Conservation (phyloP, 441 rosid species). For the Jatropha podagrica region DNA sequence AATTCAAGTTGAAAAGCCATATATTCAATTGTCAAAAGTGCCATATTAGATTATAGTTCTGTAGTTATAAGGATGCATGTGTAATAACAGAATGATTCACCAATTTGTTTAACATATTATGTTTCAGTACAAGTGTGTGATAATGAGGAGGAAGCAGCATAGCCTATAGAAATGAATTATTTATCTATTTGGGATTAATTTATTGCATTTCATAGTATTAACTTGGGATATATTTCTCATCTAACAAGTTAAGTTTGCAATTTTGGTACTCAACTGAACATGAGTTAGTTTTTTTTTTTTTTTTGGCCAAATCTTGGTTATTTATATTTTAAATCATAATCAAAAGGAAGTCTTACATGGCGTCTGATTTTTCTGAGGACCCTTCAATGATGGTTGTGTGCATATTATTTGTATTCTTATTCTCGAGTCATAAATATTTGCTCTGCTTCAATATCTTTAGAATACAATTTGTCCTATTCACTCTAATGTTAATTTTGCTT, state of each 20-base stretch:
- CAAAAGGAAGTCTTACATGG: no score
- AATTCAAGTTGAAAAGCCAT: not conserved
- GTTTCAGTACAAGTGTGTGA: not conserved
- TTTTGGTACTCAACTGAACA: no score
- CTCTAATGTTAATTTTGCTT: not conserved
- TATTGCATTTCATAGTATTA: not conserved
- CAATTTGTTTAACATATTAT: conserved; percentile 2
- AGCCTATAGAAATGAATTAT: not conserved
- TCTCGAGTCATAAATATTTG: not conserved
- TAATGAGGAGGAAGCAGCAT: not conserved
- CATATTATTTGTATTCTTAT: not conserved
- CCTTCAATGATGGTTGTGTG: not conserved
- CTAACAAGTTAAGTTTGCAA: no score
- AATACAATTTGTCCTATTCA: not conserved
- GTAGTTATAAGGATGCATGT: not conserved
- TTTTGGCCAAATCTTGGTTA: no score
- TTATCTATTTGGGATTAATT: not conserved
- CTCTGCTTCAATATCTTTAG: not conserved
- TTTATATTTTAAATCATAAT: no score
- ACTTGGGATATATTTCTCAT: not conserved
- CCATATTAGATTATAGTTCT: no score
- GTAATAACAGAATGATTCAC: not conserved
- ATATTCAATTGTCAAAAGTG: not conserved
- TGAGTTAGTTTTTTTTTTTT: no score
- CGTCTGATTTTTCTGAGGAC: not conserved